These are phyloP conservation scores for Russula earlei DNA, from an alignment of 768 basidiomycete genomes.

Conservation along the genomic window DNA sequence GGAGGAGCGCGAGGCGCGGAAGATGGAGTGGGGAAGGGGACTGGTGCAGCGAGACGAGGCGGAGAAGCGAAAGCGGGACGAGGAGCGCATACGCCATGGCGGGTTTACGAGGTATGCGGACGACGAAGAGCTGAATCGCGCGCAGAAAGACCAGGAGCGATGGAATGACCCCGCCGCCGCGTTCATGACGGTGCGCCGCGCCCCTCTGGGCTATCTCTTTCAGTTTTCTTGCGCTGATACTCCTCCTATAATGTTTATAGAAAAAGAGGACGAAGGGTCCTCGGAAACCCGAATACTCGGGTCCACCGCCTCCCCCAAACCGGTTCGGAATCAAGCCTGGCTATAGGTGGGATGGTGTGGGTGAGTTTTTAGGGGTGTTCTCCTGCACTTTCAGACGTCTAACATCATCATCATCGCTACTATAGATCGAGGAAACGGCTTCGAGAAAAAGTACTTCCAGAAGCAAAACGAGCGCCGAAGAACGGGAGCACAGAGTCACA, in stretches of 20 bases:
- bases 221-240: not conserved
- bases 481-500: slow-evolving; percentile 59
- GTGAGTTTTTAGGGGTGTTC: too few relatives aligned
- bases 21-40: slow-evolving; percentile 99
- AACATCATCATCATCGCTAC: not conserved
- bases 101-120: slow-evolving; percentile 74
- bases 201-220: not conserved
- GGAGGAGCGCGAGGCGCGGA: slow-evolving; percentile 79
- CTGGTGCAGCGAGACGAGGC: slow-evolving; percentile 78
- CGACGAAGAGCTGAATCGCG: slow-evolving; percentile 79
- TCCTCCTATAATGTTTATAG: slow-evolving; percentile 29
- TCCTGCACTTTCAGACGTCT: not conserved
- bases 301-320: slow-evolving; percentile 87
- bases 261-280: slow-evolving; percentile 70
- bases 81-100: slow-evolving; percentile 56
- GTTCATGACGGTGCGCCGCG: slow-evolving; percentile 77
- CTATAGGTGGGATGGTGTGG: slow-evolving; percentile 97
- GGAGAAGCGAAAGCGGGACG: slow-evolving; percentile 52
- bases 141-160: slow-evolving; percentile 65
- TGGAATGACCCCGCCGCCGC: slow-evolving; percentile 99
- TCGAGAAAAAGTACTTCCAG: slow-evolving; percentile 90
- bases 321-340: slow-evolving; percentile 93
- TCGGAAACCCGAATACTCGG: slow-evolving; percentile 73
- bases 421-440: slow-evolving; percentile 84
- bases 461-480: slow-evolving; percentile 67